These are phyloP conservation scores for Fusarium fujikuroi DNA, from an alignment of 2,329 filamentous ascomycete genomes.

Conservation along the genomic window DNA sequence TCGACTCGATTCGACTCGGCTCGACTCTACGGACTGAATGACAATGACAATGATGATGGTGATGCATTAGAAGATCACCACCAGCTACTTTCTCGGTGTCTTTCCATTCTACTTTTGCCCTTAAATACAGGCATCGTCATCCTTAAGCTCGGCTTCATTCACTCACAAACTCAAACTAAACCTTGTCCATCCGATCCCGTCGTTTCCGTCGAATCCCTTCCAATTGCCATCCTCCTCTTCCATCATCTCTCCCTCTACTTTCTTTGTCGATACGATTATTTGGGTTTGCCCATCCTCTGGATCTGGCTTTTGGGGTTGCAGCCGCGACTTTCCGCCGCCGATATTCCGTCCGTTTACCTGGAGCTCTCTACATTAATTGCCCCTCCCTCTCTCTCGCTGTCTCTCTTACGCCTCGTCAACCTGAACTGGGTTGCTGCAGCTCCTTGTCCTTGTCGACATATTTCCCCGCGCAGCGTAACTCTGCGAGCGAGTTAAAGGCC, in stretches of 20 bases:
- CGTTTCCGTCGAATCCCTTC: slow-evolving; percentile 43
- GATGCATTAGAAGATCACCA: slow-evolving; percentile 1
- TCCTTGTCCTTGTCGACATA: not conserved
- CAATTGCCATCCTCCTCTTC: slow-evolving; percentile 27
- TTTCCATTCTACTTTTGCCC: not conserved
- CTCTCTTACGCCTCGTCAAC: slow-evolving; percentile 7
- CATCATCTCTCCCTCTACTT: slow-evolving; percentile 14
- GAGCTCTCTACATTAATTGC: slow-evolving; percentile 23
- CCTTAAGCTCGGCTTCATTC: slow-evolving; percentile 23
- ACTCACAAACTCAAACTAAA: slow-evolving; percentile 31
- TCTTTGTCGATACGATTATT: slow-evolving; percentile 30
- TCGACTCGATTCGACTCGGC: not conserved
- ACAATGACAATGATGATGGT: not conserved
- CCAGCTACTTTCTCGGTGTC: not conserved
- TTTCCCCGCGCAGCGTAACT: slow-evolving; percentile 13
- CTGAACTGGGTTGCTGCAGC: slow-evolving; percentile 1
- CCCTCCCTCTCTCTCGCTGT: slow-evolving; percentile 8
- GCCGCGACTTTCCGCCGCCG: slow-evolving; percentile 27
- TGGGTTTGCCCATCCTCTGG: slow-evolving; percentile 12
- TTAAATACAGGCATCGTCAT: slow-evolving; percentile 14
- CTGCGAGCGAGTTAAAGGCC: not conserved
- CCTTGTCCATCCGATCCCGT: slow-evolving; percentile 40
- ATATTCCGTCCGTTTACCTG: not conserved
- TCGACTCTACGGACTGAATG: slow-evolving; percentile 10
- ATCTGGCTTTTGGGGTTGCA: not conserved